phyloP scores from a whole-genome alignment of 1,284 basidiomycete species.

The Marasmius fiardii region DNA sequence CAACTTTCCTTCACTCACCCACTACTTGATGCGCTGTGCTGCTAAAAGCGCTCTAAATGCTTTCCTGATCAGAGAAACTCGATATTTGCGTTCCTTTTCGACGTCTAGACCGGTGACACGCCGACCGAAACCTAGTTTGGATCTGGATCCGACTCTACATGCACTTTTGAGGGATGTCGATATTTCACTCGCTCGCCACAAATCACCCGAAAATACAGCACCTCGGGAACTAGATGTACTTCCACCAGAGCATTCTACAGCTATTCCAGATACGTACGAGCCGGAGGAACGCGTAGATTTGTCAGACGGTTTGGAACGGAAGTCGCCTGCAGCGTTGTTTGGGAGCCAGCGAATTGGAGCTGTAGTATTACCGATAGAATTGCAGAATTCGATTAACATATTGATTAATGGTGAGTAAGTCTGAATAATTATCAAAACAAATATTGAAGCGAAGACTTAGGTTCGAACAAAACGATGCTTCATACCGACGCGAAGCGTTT shows the following conservation, averaged over 20 bases:
- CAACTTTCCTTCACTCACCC: neutral
- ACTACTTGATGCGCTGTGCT: slow-evolving; percentile 15
- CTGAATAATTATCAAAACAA: slow-evolving; percentile 5
- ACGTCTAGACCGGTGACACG: slow-evolving; percentile 7
- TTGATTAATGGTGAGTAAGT: slow-evolving; percentile 54
- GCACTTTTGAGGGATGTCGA: slow-evolving; percentile 62
- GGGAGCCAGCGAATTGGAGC: slow-evolving; percentile 71
- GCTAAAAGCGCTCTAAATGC: neutral
- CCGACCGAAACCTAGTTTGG: slow-evolving; percentile 45
- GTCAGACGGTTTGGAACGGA: slow-evolving; percentile 38
- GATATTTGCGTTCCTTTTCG: slow-evolving; percentile 17
- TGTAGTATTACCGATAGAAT: slow-evolving; percentile 66
- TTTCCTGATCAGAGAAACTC: neutral
- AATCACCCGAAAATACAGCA: slow-evolving; percentile 21
- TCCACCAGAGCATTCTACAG: slow-evolving; percentile 25
- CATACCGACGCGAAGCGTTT: slow-evolving; percentile 70
- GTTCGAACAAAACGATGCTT: slow-evolving; percentile 58
- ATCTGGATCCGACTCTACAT: slow-evolving; percentile 62
- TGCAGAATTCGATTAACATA: slow-evolving; percentile 55
- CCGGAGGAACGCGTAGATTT: slow-evolving; percentile 24
- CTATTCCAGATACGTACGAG: slow-evolving; percentile 22
- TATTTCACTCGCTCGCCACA: slow-evolving; percentile 52
- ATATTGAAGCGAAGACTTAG: slow-evolving; percentile 31
- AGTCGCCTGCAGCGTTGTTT: slow-evolving; percentile 79
- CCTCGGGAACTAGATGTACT: slow-evolving; percentile 57